phyloP scores from a whole-genome alignment of 306 rosid species.

The Styphnolobium japonicum region DNA sequence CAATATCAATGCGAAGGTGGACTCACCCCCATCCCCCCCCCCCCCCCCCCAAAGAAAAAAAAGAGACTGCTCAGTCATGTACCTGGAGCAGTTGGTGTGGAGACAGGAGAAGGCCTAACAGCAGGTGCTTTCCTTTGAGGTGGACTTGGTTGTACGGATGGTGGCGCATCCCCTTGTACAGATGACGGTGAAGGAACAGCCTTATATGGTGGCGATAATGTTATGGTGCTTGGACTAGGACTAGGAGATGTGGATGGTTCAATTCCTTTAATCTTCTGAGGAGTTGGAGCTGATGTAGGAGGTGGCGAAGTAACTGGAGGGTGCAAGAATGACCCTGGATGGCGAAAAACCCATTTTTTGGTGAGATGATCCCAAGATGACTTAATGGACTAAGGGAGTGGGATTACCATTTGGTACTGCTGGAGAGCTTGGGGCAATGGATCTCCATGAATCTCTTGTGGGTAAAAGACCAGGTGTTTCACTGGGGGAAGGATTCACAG shows the following conservation, averaged over 20 bases:
- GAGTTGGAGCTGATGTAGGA: conserved; percentile 39
- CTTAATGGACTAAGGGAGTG: conserved; percentile 3
- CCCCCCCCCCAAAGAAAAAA: not conserved
- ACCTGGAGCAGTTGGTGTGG: conserved; percentile 61
- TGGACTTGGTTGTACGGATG: conserved; percentile 32
- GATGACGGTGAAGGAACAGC: conserved; percentile 44
- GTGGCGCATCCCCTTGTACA: conserved; percentile 36
- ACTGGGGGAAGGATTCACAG: conserved; percentile 43
- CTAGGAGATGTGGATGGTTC: conserved; percentile 53
- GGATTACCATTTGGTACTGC: conserved; percentile 57
- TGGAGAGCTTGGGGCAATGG: conserved; percentile 42
- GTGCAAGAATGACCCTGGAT: conserved; percentile 51
- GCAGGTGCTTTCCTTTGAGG: conserved; percentile 32
- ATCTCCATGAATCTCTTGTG: conserved; percentile 31
- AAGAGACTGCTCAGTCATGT: conserved; percentile 9
- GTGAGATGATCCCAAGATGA: conserved; percentile 15
- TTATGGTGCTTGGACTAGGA: conserved; percentile 41
- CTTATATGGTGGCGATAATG: conserved; percentile 33
- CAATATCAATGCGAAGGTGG: conserved; percentile 25
- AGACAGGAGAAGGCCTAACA: conserved; percentile 41
- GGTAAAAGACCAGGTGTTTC: conserved; percentile 36
- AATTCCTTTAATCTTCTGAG: conserved; percentile 29
- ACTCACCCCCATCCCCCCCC: not conserved
- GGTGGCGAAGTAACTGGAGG: conserved; percentile 47
- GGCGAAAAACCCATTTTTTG: conserved; percentile 24